A percentile compares a stretch with the other conserved stretches of the same genome.
Conservation (phyloP, 768 basidiomycete genomes). For the Boletellus ananas region DNA sequence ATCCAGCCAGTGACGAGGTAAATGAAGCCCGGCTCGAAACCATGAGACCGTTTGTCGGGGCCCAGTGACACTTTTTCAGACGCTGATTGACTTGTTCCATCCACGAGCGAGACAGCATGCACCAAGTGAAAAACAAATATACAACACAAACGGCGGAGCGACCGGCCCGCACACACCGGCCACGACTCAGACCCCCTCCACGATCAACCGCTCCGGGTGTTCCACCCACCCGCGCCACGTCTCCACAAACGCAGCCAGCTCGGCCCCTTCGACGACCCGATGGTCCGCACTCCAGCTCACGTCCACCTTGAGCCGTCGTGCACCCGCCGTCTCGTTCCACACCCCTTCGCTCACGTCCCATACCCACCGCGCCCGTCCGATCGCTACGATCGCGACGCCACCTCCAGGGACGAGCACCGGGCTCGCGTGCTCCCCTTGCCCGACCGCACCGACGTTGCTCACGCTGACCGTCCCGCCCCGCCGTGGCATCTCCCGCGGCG, state of each 20-base stretch:
- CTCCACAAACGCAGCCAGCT: slow-evolving; percentile 86
- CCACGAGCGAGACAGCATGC: too few relatives aligned
- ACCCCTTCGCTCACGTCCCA: slow-evolving; percentile 58
- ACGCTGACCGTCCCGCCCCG: slow-evolving; percentile 78
- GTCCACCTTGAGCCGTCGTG: slow-evolving; percentile 54
- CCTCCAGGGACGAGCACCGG: slow-evolving; percentile 81
- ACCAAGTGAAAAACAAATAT: too few relatives aligned
- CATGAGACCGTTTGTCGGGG: too few relatives aligned
- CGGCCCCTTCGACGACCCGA: slow-evolving; percentile 83
- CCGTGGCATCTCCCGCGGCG: slow-evolving; percentile 65
- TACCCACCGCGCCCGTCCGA: slow-evolving; percentile 75
- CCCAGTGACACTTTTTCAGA: too few relatives aligned
- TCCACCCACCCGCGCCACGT: slow-evolving; percentile 81
- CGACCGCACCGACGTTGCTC: slow-evolving; percentile 81
- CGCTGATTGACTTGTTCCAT: too few relatives aligned
- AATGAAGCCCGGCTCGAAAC: too few relatives aligned
- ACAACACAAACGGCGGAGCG: too few relatives aligned
- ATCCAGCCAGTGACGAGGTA: too few relatives aligned
- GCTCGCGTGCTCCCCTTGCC: slow-evolving; percentile 61
- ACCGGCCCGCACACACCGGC: too few relatives aligned
- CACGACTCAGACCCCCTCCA: slow-evolving; percentile 35
- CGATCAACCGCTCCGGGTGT: slow-evolving; percentile 65
- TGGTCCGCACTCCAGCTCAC: slow-evolving; percentile 88
- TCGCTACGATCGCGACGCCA: slow-evolving; percentile 80
- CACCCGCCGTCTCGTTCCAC: slow-evolving; percentile 28